Base-by-base conservation (phyloP, 1,284 basidiomycete genomes). In the Kwoniella shivajii region DNA sequence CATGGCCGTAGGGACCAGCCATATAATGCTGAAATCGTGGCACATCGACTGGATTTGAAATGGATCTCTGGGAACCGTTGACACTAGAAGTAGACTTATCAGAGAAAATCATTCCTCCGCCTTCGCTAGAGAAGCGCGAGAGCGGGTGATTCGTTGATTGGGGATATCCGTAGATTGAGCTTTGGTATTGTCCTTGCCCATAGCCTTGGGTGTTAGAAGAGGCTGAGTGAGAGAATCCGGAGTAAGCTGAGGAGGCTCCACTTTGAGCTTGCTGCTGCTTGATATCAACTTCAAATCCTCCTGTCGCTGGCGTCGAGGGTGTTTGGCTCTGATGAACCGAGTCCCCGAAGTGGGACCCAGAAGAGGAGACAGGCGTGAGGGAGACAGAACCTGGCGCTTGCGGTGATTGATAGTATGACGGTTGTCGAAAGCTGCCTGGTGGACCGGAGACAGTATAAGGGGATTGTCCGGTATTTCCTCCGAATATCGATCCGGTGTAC, bases 401-500 rank as follows among this genome's bases (percentile, higher is more conserved):
- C 2, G 46, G 48, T 13, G 41, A 42, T n/a, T 57, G 57, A 6
- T 45, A 46, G 54, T 53, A 50, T 20, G 52, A 36, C 11, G 43
- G 54, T 31, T 48, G 45, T 44, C 49, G 24, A 43, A 42, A 52
- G 37, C 41, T 24, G 43, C 54, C 53, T 44, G 36, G 47, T n/a
- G 11, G 38, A 22, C 37, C 27, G 48, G 51, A 13, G 39, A 50
- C 27, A 43, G 44, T 42, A 54, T 58, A 26, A 34, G 41, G 26
- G 37, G 49, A 43, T 57, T 51, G 49, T 56, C 54, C 58, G 51
- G 57, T 6, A 43, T 30, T 29, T 57, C 56, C 58, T 52, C 61
- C 54, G 54, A 61, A 42, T 47, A 61, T 29, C 55, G 56, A 49
- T 55, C 52, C 56, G 18, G 36, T 56, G 60, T 65, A 66, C 24